Conservation (phyloP, 352 stramenopile species). For the Globisporangium alternatum region DNA sequence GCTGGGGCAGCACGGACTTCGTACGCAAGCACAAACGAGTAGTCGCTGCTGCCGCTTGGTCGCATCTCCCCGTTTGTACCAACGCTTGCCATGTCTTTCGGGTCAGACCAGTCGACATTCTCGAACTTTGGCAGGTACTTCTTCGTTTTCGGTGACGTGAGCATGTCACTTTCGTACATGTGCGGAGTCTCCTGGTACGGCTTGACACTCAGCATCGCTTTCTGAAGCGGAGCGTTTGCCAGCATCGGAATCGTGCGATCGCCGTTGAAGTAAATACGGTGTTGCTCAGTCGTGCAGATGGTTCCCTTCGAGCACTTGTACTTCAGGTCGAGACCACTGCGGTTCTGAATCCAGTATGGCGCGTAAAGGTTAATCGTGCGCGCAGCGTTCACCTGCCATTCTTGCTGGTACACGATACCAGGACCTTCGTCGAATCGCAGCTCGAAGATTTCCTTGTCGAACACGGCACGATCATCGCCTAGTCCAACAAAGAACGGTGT, state of each 20-base stretch:
- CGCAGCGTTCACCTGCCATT: conserved; percentile 56
- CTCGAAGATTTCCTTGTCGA: conserved; percentile 57
- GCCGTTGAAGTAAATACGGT: conserved; percentile 64
- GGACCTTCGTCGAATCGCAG: conserved; percentile 63
- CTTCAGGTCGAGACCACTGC: conserved; percentile 67
- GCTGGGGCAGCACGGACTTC: conserved; percentile 73
- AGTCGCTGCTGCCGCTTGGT: conserved; percentile 38
- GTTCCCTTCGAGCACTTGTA: conserved; percentile 63
- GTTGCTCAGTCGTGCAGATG: conserved; percentile 58
- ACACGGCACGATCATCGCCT: conserved; percentile 40
- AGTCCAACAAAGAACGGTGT: conserved; percentile 59
- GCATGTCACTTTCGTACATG: conserved; percentile 50
- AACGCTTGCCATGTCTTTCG: conserved; percentile 68
- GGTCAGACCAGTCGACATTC: conserved; percentile 66
- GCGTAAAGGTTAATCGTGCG: conserved; percentile 66
- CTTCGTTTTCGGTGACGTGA: conserved; percentile 45
- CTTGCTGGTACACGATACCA: conserved; percentile 59
- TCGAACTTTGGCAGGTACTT: conserved; percentile 79
- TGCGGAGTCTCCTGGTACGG: conserved; percentile 69
- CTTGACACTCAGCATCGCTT: conserved; percentile 63
- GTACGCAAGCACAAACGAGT: conserved; percentile 76
- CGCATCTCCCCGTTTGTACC: conserved; percentile 72
- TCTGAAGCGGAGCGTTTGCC: conserved; percentile 49
- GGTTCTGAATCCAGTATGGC: conserved; percentile 87
- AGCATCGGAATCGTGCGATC: conserved; percentile 67